Evolutionary conservation across 805 yeast species (phyloP), one percentile per base, ranked within the genome.

Genomic region (Candida wancherniae): DNA sequence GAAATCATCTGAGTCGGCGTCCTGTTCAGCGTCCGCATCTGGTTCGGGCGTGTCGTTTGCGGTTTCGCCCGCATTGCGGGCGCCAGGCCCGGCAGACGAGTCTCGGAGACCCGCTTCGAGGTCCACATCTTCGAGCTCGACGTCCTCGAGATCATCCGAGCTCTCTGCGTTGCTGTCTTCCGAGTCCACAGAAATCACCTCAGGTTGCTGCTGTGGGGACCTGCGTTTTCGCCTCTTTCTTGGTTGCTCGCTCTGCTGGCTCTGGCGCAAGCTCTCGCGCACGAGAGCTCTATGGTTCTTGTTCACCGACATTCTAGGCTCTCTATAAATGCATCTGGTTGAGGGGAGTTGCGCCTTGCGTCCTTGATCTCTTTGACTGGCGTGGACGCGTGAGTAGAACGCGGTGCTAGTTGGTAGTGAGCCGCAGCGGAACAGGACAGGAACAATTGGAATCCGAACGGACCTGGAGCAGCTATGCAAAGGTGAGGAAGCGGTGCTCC

Each of bases 1-100:
- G 53, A 34, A 36, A 6, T 61, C 64, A 30, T 60, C 66, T 26
- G 66, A 69, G 31, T 59, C 63, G 19, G 15, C 19, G 11, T 13
- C 5, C 22, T 13, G 28, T 18, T 34, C 39, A 4, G 34, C 26
- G 7, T 22, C 39, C 13, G 14, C 26, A 16, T 14, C 22, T 9
- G 12, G 24, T 5, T 25, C 21, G 16, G 8, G 11, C 4, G 4
- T 16, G 5, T 9, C 18, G 12, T n/a, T 18, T 3, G 19, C 21
- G 9, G 13, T 9, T 8, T 10, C 10, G 15, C 5, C 12, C 6
- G 17, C 19, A 5, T 13, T 12, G n/a, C 12, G 6, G 15, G 25
- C 5, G 18, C 18, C 29, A 8, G 18, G 19, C 3, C 8, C 15
- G 3, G 34, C 25, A 9, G 28, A 6, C 6, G 25, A 4, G 5